Conservation (phyloP, 805 yeast genomes). For the Zygoascus flipseniorum region DNA sequence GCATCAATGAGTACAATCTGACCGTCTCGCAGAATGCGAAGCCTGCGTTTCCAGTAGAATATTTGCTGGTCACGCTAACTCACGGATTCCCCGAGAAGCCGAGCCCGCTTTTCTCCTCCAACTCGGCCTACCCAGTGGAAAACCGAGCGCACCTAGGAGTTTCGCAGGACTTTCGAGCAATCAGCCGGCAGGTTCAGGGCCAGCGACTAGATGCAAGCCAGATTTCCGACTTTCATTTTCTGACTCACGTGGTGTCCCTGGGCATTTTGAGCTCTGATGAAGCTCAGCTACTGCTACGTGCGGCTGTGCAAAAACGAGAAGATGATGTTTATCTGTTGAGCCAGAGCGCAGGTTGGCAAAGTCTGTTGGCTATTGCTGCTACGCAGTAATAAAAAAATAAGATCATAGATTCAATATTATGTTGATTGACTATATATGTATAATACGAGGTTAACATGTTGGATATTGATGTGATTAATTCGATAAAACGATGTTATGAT, state of each 20-base stretch:
- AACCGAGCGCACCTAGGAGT: constrained; percentile 71
- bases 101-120: constrained; percentile 39
- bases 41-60: constrained; percentile 92
- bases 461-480: too few species aligned
- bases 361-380: constrained; percentile 47
- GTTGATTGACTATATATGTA: too few species aligned
- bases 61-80: constrained; percentile 72
- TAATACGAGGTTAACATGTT: too few species aligned
- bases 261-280: constrained; percentile 55
- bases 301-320: constrained; percentile 36
- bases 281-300: constrained; percentile 38
- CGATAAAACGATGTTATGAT: neutral
- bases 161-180: constrained; percentile 52
- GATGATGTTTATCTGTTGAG: constrained; percentile 45
- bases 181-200: constrained; percentile 42
- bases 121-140: constrained; percentile 56
- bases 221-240: constrained; percentile 68
- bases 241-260: constrained; percentile 48
- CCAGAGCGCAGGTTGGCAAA: constrained; percentile 75
- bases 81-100: constrained; percentile 82
- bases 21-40: constrained; percentile 83
- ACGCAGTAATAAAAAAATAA: neutral
- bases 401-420: too few species aligned
- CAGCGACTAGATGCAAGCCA: constrained; percentile 25
- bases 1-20: constrained; percentile 77